Conservation (phyloP, 169 alveolate species). For the Plasmodium adleri region DNA sequence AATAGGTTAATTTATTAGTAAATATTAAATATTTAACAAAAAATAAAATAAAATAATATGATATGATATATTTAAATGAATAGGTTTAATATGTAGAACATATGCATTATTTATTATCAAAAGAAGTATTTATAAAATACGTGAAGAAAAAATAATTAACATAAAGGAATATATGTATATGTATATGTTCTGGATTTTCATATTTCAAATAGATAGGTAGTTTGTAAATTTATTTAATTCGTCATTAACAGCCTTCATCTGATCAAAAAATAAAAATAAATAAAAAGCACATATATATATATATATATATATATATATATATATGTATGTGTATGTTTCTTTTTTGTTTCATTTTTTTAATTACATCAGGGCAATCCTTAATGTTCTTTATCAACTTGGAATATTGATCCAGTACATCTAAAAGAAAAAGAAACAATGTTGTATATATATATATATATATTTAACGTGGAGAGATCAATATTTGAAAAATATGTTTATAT, state of each 20-base stretch:
- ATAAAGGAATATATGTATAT: background rate
- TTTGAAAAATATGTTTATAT: background rate
- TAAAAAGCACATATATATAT: background rate
- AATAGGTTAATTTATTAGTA: too few relatives aligned
- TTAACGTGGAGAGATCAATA: background rate
- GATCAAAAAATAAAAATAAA: background rate
- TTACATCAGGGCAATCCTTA: constrained; percentile 41
- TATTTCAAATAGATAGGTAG: constrained; percentile 24
- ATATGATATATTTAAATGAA: too few relatives aligned
- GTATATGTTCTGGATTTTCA: background rate
- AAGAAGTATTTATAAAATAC: too few relatives aligned
- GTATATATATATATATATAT: constrained; percentile 1
- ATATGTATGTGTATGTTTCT: too few relatives aligned
- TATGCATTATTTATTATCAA: too few relatives aligned
- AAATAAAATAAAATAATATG: too few relatives aligned
- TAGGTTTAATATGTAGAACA: too few relatives aligned
- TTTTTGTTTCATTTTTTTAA: background rate
- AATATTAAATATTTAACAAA: too few relatives aligned
- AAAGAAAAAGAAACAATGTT: constrained; percentile 1
- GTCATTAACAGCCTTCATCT: constrained; percentile 30
- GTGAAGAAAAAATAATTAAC: too few relatives aligned
- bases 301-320: background rate
- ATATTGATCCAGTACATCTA: constrained; percentile 47
- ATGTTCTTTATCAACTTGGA: constrained; percentile 22
- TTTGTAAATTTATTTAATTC: constrained; percentile 45